These are phyloP conservation scores for Colletotrichum tabaci DNA, from an alignment of 2,329 filamentous ascomycete genomes.

Conservation along the genomic window DNA sequence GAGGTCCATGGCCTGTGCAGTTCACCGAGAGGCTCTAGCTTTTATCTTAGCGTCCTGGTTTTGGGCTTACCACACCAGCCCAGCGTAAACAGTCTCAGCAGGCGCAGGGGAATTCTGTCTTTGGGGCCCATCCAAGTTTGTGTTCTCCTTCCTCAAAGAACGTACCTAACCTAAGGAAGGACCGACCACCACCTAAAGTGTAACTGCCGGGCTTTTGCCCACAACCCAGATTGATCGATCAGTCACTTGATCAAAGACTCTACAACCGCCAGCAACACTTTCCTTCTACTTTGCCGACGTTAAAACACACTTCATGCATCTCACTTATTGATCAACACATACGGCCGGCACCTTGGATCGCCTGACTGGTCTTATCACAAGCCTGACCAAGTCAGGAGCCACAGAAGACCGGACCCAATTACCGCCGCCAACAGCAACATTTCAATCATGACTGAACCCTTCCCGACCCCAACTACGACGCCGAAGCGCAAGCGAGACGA, in stretches of 20 bases:
- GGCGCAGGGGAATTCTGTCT: conserved; percentile 15
- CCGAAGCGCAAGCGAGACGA: conserved; percentile 64
- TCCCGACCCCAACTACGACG: conserved; percentile 48
- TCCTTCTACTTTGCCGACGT: not conserved
- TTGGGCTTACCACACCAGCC: conserved; percentile 20
- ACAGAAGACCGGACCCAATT: conserved; percentile 33
- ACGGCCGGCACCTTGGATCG: not conserved
- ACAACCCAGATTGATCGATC: not conserved
- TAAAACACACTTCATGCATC: not conserved
- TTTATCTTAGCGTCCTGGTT: conserved; percentile 22
- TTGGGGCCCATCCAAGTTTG: conserved; percentile 1
- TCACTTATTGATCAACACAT: not conserved
- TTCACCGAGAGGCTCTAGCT: conserved; percentile 38
- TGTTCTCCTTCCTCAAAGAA: not conserved
- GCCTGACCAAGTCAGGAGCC: conserved; percentile 22
- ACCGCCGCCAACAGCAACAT: conserved; percentile 2
- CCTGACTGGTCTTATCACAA: not conserved
- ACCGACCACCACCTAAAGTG: conserved; percentile 10
- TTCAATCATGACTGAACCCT: conserved; percentile 36
- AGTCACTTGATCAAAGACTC: not conserved
- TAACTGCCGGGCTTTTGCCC: conserved; percentile 30
- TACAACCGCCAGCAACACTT: not conserved
- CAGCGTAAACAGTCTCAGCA: conserved; percentile 13
- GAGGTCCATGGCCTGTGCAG: conserved; percentile 6
- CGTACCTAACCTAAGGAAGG: conserved; percentile 8